A percentile compares a stretch with the other conserved stretches of the same genome.
Conservation (phyloP, 768 basidiomycete genomes). For the Xerocomus brunneocitrinus region DNA sequence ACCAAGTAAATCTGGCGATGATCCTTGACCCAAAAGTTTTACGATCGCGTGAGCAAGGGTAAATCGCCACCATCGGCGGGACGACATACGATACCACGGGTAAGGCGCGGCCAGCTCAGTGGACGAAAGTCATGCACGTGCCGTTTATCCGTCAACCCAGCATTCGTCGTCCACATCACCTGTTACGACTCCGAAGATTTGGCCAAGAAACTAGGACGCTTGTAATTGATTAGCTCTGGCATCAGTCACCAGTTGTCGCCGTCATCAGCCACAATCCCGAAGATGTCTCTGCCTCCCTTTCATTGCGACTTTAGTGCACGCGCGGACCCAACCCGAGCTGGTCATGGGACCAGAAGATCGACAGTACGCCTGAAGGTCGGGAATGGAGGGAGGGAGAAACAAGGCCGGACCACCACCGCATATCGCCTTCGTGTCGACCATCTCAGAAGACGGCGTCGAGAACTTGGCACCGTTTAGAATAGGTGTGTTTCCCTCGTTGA, state of each 20-base stretch:
- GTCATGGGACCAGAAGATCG: constrained; percentile 27
- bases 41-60: constrained; percentile 1
- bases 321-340: constrained; percentile 31
- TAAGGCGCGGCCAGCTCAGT: constrained; percentile 81
- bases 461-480: constrained; percentile 46
- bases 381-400: constrained; percentile 34
- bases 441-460: constrained; percentile 29
- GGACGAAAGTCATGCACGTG: constrained; percentile 96
- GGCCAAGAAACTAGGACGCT: constrained; percentile 78
- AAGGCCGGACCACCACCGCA: constrained; percentile 35
- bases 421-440: constrained; percentile 40
- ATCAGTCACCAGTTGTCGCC: constrained; percentile 56
- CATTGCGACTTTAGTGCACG: constrained; percentile 21
- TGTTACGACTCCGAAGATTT: constrained; percentile 91
- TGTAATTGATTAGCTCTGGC: constrained; percentile 88
- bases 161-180: constrained; percentile 98
- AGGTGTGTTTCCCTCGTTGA: constrained; percentile 21
- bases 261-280: not conserved
- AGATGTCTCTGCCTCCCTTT: constrained; percentile 30
- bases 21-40: constrained; percentile 99
- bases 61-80: not conserved
- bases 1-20: constrained; percentile 93
- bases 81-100: constrained; percentile 82
- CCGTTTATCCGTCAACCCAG: constrained; percentile 91
- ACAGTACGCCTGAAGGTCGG: constrained; percentile 24